A percentile compares a stretch with the other conserved stretches of the same genome.
Evolutionary conservation across 441 rosid genomes (phyloP).

Genomic region (Monsonia emarginata): DNA sequence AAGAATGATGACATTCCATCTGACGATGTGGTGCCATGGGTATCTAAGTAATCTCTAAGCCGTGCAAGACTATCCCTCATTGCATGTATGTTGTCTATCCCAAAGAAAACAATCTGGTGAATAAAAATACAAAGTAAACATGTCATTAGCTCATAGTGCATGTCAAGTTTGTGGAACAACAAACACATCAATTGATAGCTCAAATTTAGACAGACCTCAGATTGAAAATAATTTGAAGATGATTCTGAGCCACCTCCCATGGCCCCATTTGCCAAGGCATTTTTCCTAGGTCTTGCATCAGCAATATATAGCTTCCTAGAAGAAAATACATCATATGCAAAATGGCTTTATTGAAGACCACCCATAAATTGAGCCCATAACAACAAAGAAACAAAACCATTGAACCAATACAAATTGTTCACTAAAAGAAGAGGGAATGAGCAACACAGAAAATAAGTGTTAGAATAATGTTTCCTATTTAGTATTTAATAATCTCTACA

Average conservation of each 20-base stretch:
- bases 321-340: slow-evolving; percentile 1
- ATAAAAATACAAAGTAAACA: slow-evolving; percentile 15
- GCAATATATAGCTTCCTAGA: slow-evolving; percentile 88
- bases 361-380: slow-evolving; percentile 1
- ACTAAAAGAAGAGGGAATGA: neutral
- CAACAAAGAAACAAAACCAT: slow-evolving; percentile 1
- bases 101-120: slow-evolving; percentile 79
- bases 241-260: slow-evolving; percentile 99
- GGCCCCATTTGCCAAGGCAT: slow-evolving; percentile 99
- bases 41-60: slow-evolving; percentile 92
- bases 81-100: slow-evolving; percentile 97
- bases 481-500: no score
- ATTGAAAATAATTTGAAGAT: slow-evolving; percentile 80
- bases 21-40: slow-evolving; percentile 88
- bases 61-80: slow-evolving; percentile 97
- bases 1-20: slow-evolving; percentile 95
- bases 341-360: neutral
- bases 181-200: slow-evolving; percentile 22
- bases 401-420: neutral
- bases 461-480: no score
- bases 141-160: slow-evolving; percentile 9
- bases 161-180: slow-evolving; percentile 14
- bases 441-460: neutral
- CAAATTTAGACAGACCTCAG: slow-evolving; percentile 58
- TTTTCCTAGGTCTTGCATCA: slow-evolving; percentile 97